A percentile compares a stretch with the other conserved stretches of the same genome.
phyloP scores from a whole-genome alignment of 176 grass and related monocot species.

The Elaeis guineensis region DNA sequence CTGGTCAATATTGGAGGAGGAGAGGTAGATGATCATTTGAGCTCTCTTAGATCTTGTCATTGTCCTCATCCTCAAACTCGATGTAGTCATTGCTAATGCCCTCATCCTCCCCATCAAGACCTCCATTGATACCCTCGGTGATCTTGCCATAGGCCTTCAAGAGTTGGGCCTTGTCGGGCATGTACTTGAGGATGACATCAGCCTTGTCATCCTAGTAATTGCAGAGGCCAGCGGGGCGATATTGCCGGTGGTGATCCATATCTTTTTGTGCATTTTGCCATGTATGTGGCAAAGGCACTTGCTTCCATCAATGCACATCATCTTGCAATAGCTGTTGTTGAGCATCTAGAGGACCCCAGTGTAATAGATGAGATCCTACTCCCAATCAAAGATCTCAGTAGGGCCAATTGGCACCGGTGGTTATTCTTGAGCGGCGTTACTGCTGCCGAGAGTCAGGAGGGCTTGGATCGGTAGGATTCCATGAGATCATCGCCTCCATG shows the following conservation, averaged over 20 bases:
- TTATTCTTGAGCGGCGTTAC: too few relatives aligned
- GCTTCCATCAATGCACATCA: constrained; percentile 12
- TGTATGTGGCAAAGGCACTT: constrained; percentile 16
- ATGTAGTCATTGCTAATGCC: constrained; percentile 8
- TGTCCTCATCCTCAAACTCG: constrained; percentile 17
- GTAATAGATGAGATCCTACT: background rate
- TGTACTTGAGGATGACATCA: constrained; percentile 16
- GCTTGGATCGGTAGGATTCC: too few relatives aligned
- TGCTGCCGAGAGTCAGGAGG: too few relatives aligned
- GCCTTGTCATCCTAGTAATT: constrained; percentile 20
- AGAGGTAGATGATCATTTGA: too few relatives aligned
- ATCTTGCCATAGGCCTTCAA: constrained; percentile 13
- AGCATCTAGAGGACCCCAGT: constrained; percentile 10
- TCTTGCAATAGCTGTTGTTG: constrained; percentile 7
- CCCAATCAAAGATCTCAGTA: too few relatives aligned
- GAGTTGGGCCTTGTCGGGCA: constrained; percentile 14
- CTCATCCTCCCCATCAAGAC: constrained; percentile 14
- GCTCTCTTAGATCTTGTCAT: constrained; percentile 11
- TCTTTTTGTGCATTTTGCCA: constrained; percentile 13
- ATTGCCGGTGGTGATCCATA: constrained; percentile 5
- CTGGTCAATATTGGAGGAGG: too few relatives aligned
- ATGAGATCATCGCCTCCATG: too few relatives aligned
- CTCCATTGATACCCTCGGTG: constrained; percentile 8
- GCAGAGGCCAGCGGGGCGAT: constrained; percentile 7
- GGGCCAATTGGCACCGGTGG: too few relatives aligned